Evolutionary conservation across 768 basidiomycete species (phyloP).

Genomic region (Lentinula sp.): DNA sequence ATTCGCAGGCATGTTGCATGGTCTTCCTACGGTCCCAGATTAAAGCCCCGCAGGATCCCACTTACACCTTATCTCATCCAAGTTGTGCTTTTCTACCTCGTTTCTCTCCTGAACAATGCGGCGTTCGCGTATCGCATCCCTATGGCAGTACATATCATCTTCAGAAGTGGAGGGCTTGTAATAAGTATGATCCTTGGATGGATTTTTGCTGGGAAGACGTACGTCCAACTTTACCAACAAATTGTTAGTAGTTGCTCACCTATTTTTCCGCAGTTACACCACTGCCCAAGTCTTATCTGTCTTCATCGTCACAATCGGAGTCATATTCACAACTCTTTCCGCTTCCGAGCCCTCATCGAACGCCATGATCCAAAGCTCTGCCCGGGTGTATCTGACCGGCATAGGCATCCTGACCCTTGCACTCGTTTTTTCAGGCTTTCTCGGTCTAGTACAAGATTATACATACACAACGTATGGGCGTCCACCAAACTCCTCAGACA

Average conservation of each 20-base stretch:
- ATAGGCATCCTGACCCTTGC: constrained; percentile 71
- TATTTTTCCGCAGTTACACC: constrained; percentile 46
- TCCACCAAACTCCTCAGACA: constrained; percentile 5
- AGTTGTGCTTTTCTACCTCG: constrained; percentile 72
- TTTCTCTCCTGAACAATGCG: constrained; percentile 85
- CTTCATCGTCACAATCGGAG: constrained; percentile 73
- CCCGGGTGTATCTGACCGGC: constrained; percentile 56
- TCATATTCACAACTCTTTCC: constrained; percentile 77
- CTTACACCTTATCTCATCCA: constrained; percentile 70
- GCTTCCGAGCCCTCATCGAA: constrained; percentile 37
- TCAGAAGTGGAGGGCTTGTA: constrained; percentile 82
- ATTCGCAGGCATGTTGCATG: constrained; percentile 57
- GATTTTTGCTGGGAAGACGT: constrained; percentile 60
- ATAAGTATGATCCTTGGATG: constrained; percentile 80
- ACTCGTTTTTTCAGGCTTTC: constrained; percentile 71
- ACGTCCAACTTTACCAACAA: constrained; percentile 13
- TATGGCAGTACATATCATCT: constrained; percentile 92
- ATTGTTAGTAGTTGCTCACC: not conserved
- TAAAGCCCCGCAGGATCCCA: constrained; percentile 65
- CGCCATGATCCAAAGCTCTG: constrained; percentile 11
- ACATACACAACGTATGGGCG: constrained; percentile 42
- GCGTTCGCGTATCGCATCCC: constrained; percentile 85
- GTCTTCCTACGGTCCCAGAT: constrained; percentile 44
- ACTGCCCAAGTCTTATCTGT: constrained; percentile 65
- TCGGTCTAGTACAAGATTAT: constrained; percentile 83